Evolutionary conservation across 768 basidiomycete genomes (phyloP).

Genomic region (Sarcomyxa edulis): DNA sequence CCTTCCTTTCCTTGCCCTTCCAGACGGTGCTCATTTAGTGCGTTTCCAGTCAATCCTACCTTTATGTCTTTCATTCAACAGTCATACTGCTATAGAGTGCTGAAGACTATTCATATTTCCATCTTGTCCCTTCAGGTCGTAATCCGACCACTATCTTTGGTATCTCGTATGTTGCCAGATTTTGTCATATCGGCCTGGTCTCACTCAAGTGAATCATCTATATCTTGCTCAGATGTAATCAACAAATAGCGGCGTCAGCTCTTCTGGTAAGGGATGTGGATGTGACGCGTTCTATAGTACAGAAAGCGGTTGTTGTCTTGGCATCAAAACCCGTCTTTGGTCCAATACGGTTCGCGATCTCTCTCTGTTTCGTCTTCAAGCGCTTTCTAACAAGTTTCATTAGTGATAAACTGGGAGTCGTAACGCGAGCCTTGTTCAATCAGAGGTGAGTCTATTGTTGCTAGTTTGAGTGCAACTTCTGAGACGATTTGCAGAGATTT

Average conservation of each 20-base stretch:
- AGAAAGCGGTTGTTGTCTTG: conserved; percentile 95
- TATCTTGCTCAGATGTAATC: conserved; percentile 71
- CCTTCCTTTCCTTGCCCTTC: conserved; percentile 92
- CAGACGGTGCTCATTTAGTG: conserved; percentile 95
- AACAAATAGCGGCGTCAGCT: conserved; percentile 80
- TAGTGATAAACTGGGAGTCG: conserved; percentile 90
- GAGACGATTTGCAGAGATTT: conserved; percentile 72
- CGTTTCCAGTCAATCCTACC: conserved; percentile 19
- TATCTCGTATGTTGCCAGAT: conserved; percentile 68
- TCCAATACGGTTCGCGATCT: conserved; percentile 64
- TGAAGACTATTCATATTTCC: conserved; percentile 98
- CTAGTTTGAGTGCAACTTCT: conserved; percentile 3
- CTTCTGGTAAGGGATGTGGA: conserved; percentile 77
- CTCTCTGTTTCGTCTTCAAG: neutral
- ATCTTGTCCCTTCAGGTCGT: conserved; percentile 69
- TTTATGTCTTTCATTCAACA: neutral
- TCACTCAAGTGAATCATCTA: neutral
- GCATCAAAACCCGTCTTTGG: conserved; percentile 91
- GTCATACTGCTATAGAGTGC: conserved; percentile 43
- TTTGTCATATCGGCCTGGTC: too few relatives aligned
- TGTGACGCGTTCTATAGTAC: conserved; percentile 93
- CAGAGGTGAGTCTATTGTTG: conserved; percentile 47
- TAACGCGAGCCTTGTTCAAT: conserved; percentile 87
- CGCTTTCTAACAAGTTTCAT: neutral
- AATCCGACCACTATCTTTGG: conserved; percentile 86